phyloP scores from a whole-genome alignment of 352 stramenopile species.

The Pythium dissimile region DNA sequence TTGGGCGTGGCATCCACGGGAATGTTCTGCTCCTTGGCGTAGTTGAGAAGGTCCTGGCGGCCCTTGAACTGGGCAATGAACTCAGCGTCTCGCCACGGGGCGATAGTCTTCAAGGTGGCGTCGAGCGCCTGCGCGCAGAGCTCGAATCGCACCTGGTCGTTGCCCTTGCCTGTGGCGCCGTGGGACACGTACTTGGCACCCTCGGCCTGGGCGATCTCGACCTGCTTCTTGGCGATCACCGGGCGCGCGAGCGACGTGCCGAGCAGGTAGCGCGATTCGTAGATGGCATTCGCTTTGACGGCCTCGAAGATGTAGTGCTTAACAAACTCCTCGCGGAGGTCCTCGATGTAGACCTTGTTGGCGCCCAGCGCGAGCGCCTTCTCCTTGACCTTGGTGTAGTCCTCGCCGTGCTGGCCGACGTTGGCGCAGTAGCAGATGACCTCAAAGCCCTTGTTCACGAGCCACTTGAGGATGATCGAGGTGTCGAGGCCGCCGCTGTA shows the following conservation, averaged over 20 bases:
- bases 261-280: slow-evolving; percentile 97
- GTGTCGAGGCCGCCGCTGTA: slow-evolving; percentile 98
- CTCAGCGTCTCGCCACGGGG: slow-evolving; percentile 96
- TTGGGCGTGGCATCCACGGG: slow-evolving; percentile 96
- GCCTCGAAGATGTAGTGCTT: slow-evolving; percentile 92
- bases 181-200: slow-evolving; percentile 94
- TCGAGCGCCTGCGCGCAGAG: slow-evolving; percentile 97
- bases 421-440: slow-evolving; percentile 99
- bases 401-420: slow-evolving; percentile 95
- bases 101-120: slow-evolving; percentile 95
- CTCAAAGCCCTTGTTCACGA: slow-evolving; percentile 97
- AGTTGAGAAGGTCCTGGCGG: slow-evolving; percentile 94
- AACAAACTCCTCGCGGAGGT: slow-evolving; percentile 98
- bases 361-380: slow-evolving; percentile 84
- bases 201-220: slow-evolving; percentile 92
- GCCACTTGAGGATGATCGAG: slow-evolving; percentile 98
- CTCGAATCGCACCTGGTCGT: slow-evolving; percentile 99
- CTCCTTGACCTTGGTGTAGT: slow-evolving; percentile 94
- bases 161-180: slow-evolving; percentile 98
- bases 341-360: slow-evolving; percentile 92
- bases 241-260: slow-evolving; percentile 97
- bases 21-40: slow-evolving; percentile 96
- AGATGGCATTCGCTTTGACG: slow-evolving; percentile 97
- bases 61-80: slow-evolving; percentile 99
- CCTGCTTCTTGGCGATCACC: slow-evolving; percentile 97